phyloP scores from a whole-genome alignment of 176 grass and related monocot genomes.

The Lolium rigidum region DNA sequence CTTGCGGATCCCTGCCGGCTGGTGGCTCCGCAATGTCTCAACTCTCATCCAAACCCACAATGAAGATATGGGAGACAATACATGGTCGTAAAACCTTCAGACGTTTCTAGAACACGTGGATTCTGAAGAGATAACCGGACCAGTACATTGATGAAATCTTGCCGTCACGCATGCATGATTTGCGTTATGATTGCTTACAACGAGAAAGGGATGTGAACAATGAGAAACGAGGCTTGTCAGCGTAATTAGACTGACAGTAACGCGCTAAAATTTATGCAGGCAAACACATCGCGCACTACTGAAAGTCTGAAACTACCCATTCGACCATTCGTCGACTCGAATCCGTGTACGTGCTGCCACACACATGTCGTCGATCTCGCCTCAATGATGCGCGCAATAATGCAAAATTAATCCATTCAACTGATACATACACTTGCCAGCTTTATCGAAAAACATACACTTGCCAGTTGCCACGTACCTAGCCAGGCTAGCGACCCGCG shows the following conservation, averaged over 20 bases:
- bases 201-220: background rate
- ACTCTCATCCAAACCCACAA: too few species aligned
- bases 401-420: background rate
- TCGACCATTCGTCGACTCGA: background rate
- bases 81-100: background rate
- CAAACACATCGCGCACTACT: background rate
- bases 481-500: too few species aligned
- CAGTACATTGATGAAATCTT: background rate
- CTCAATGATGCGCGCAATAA: conserved; percentile 37
- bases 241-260: conserved; percentile 21
- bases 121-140: background rate
- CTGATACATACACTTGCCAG: too few species aligned
- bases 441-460: background rate
- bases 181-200: background rate
- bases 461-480: too few species aligned
- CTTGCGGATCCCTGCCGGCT: background rate
- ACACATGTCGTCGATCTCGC: conserved; percentile 2
- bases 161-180: background rate
- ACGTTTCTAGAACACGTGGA: background rate
- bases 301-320: background rate
- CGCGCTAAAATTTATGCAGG: background rate
- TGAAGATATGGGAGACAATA: too few species aligned
- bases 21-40: too few species aligned
- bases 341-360: background rate
- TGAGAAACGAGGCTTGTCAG: background rate